These are phyloP conservation scores for Knufia petricola DNA, from an alignment of 2,329 filamentous ascomycete species.

Conservation along the genomic window DNA sequence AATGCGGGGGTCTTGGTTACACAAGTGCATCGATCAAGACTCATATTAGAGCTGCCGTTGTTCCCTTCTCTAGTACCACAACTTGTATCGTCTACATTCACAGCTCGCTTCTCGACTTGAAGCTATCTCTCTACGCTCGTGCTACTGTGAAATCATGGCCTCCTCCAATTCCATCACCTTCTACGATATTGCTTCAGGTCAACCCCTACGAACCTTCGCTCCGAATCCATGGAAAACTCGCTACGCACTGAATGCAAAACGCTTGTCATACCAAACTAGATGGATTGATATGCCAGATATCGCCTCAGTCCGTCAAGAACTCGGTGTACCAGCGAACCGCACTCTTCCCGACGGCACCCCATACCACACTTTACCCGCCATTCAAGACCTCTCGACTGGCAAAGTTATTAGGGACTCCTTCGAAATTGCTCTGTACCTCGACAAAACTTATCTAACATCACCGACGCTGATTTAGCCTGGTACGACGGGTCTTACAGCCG, in stretches of 20 bases:
- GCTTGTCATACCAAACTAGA: slow-evolving; percentile 11
- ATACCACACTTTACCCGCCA: slow-evolving; percentile 11
- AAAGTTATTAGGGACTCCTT: slow-evolving; percentile 11
- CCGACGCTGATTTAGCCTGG: neutral
- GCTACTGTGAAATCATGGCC: neutral
- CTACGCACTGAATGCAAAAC: slow-evolving; percentile 17
- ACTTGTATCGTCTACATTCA: too few species aligned
- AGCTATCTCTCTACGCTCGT: neutral
- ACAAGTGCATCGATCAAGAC: too few species aligned
- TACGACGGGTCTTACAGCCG: neutral
- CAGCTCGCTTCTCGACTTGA: too few species aligned
- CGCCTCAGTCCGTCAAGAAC: slow-evolving; percentile 8
- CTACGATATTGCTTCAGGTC: slow-evolving; percentile 36
- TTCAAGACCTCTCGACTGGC: slow-evolving; percentile 4
- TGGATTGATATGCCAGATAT: slow-evolving; percentile 17
- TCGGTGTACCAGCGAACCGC: slow-evolving; percentile 8
- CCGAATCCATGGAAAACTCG: slow-evolving; percentile 30
- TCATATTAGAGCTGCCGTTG: too few species aligned
- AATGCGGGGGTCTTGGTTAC: too few species aligned
- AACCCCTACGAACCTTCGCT: slow-evolving; percentile 25
- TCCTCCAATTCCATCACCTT: slow-evolving; percentile 26
- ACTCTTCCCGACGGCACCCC: slow-evolving; percentile 5
- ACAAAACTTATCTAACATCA: neutral
- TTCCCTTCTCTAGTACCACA: too few species aligned
- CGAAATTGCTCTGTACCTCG: slow-evolving; percentile 12